Percentiles rank a stretch among this genome's conserved stretches.
Evolutionary conservation across 2,329 filamentous ascomycete genomes (phyloP).

Genomic region (Ophiobolus disseminans): DNA sequence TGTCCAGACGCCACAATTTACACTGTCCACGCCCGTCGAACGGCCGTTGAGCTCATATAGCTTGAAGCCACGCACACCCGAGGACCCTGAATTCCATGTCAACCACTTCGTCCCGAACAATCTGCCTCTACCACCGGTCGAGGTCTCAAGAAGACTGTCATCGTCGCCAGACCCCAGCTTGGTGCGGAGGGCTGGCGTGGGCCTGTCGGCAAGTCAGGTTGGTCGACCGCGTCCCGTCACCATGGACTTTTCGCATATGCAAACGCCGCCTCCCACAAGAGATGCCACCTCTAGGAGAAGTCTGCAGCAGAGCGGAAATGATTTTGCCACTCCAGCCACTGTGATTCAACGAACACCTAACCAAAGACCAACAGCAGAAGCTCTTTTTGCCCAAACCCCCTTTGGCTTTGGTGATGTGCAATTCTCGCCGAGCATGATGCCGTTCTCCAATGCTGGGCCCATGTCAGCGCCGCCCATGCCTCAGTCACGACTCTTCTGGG

Average conservation of each 20-base stretch:
- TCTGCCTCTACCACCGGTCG: constrained; percentile 65
- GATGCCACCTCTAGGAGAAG: constrained; percentile 60
- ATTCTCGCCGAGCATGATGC: constrained; percentile 65
- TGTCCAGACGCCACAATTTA: constrained; percentile 50
- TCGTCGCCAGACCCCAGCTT: constrained; percentile 62
- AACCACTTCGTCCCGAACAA: constrained; percentile 66
- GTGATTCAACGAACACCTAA: constrained; percentile 52
- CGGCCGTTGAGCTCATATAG: constrained; percentile 46
- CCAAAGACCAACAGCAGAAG: constrained; percentile 32
- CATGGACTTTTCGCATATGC: constrained; percentile 59
- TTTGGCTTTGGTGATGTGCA: constrained; percentile 62
- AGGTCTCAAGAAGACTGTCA: constrained; percentile 63
- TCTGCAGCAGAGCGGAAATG: constrained; percentile 40
- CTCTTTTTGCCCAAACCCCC: constrained; percentile 47
- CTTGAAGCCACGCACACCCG: constrained; percentile 43
- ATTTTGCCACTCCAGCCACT: constrained; percentile 45
- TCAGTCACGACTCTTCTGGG: constrained; percentile 54
- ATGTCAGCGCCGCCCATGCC: constrained; percentile 64
- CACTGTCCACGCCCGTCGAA: constrained; percentile 46
- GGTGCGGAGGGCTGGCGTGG: constrained; percentile 17
- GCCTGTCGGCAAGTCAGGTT: constrained; percentile 20
- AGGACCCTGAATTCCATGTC: constrained; percentile 62
- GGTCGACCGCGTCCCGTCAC: constrained; percentile 31
- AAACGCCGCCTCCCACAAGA: constrained; percentile 68
- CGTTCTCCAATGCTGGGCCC: constrained; percentile 59